Base-by-base conservation (phyloP, 2,329 filamentous ascomycete species). In the Colletotrichum endophyticum region DNA sequence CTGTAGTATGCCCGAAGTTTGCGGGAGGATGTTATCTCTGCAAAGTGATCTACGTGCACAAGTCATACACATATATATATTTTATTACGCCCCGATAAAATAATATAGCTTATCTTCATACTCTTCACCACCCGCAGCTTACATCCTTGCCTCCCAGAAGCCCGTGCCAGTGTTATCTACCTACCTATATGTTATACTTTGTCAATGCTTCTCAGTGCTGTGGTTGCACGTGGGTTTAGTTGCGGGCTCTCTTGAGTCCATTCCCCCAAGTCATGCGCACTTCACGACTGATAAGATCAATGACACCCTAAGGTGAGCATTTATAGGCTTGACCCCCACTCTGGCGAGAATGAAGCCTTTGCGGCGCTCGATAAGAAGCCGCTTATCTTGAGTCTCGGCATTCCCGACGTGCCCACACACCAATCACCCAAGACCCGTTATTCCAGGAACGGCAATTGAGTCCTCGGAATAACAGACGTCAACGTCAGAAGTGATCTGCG, bases 81-180 rank as follows among this genome's bases (percentile, higher is more conserved):
- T 53, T 53, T 53, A 53, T 53, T 53, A 22, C 44, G 44, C 44
- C 44, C 44, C 44, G n/a, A 53, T 53, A 53, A 53, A 53, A 53
- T 53, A 53, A 53, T 53, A 53, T 53, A 53, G 44, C 44, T 53
- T 53, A 53, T 53, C 44, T 53, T 53, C n/a, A 25, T 53, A 22
- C 11, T 5, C 6, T 12, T 53, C 11, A 53, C n/a, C 44, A 53
- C 44, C 44, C 44, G 44, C n/a, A 53, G 44, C 44, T 53, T 53
- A 25, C n/a, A 53, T 53, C 44, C 44, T 53, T 53, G 44, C 44
- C 44, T 53, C 11, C 39, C 19, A n/a, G 39, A 49, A 49, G 39
- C 39, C 39, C 39, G 39, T 49, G 39, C 39, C 39, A 49, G 39
- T 3, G 39, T 53, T 53, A 53, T 53, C 44, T 53, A 8, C 11